Evolutionary conservation across 495 filamentous ascomycete species (phyloP).

Genomic region (Viridothelium virens): DNA sequence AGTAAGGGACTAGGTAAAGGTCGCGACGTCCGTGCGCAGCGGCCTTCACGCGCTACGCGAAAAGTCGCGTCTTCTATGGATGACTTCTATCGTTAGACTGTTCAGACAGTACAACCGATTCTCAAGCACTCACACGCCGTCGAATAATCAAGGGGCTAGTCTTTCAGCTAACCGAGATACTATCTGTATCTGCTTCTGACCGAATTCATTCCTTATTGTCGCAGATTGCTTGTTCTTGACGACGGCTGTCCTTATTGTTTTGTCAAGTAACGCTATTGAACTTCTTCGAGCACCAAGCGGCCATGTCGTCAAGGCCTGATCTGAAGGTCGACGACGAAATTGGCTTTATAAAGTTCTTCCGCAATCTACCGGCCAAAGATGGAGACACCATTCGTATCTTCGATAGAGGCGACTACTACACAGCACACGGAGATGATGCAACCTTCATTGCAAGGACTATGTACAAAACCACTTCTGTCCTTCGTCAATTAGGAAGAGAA

Average conservation of each 20-base stretch:
- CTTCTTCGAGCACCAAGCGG: no score
- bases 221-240: not conserved
- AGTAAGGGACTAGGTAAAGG: not conserved
- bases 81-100: not conserved
- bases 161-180: not conserved
- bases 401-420: conserved; percentile 91
- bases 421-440: conserved; percentile 86
- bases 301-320: conserved; percentile 86
- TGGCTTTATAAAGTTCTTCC: conserved; percentile 93
- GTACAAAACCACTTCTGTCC: conserved; percentile 94
- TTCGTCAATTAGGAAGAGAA: conserved; percentile 77
- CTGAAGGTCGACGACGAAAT: conserved; percentile 94
- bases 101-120: not conserved
- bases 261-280: not conserved
- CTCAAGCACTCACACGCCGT: not conserved
- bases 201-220: not conserved
- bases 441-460: conserved; percentile 88
- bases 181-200: not conserved
- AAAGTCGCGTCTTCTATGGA: conserved; percentile 4
- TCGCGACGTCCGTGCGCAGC: not conserved
- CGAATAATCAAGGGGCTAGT: not conserved
- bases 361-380: conserved; percentile 59
- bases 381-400: conserved; percentile 80
- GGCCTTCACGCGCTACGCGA: not conserved
- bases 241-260: not conserved